phyloP scores from a whole-genome alignment of 345 rosid species.

The Cochlearia excelsa region DNA sequence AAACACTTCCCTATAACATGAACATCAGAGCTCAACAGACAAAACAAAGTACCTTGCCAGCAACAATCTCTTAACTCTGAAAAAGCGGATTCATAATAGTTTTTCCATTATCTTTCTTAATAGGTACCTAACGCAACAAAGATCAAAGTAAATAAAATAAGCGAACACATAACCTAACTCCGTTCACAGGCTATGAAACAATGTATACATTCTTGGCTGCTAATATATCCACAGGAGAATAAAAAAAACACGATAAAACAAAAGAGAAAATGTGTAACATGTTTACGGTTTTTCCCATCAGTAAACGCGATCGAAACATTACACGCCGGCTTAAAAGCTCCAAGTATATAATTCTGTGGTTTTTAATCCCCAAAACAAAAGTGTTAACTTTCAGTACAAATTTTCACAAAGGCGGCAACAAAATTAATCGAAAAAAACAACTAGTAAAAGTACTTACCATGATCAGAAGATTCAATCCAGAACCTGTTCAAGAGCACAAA shows the following conservation, averaged over 20 bases:
- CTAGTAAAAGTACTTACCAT: slow-evolving; percentile 31
- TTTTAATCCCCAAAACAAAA: background rate
- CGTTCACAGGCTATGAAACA: background rate
- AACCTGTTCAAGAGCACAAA: slow-evolving; percentile 13
- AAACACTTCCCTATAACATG: background rate
- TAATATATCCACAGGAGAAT: no score
- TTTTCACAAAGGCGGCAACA: background rate
- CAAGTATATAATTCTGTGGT: slow-evolving; percentile 77
- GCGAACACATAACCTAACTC: background rate
- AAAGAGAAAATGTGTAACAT: slow-evolving; percentile 39
- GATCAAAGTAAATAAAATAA: slow-evolving; percentile 7
- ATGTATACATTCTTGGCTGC: no score
- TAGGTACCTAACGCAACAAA: slow-evolving; percentile 55
- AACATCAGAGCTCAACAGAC: background rate
- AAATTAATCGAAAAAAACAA: background rate
- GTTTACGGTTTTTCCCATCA: slow-evolving; percentile 84
- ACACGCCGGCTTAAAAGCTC: slow-evolving; percentile 96
- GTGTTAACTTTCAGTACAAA: background rate
- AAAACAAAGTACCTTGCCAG: slow-evolving; percentile 63
- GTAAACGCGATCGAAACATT: slow-evolving; percentile 65
- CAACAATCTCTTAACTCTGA: slow-evolving; percentile 89
- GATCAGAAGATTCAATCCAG: slow-evolving; percentile 23
- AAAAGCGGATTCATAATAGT: slow-evolving; percentile 72
- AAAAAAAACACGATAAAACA: background rate
- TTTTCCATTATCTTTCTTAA: slow-evolving; percentile 96